These are phyloP conservation scores for Rubroshorea leprosula DNA, from an alignment of 345 rosid genomes.

Conservation along the genomic window DNA sequence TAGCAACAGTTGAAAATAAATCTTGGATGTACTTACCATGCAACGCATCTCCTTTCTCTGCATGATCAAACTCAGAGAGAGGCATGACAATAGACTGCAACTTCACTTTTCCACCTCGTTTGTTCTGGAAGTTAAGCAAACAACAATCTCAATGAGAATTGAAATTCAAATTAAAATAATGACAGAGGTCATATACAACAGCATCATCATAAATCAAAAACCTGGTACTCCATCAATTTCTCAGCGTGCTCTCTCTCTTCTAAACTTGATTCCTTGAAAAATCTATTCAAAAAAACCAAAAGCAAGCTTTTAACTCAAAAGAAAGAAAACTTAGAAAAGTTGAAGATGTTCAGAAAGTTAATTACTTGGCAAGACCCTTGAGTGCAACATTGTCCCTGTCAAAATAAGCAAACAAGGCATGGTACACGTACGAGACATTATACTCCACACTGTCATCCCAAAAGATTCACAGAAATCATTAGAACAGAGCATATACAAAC, in stretches of 20 bases:
- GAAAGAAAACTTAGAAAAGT: background rate
- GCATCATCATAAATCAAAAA: conserved; percentile 9
- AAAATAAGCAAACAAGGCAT: conserved; percentile 82
- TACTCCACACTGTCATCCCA: conserved; percentile 69
- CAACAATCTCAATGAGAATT: background rate
- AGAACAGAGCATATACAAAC: background rate
- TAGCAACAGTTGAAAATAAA: background rate
- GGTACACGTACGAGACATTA: conserved; percentile 87
- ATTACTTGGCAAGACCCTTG: conserved; percentile 90
- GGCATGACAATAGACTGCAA: conserved; percentile 68
- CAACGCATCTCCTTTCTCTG: conserved; percentile 88
- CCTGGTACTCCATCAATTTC: conserved; percentile 92
- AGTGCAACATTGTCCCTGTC: conserved; percentile 89
- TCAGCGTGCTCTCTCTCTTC: conserved; percentile 98
- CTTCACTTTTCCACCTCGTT: conserved; percentile 84
- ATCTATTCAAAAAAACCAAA: conserved; percentile 32
- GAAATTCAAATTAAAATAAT: conserved; percentile 3
- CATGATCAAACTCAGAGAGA: conserved; percentile 73
- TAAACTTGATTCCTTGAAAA: conserved; percentile 84
- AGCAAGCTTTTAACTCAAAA: background rate
- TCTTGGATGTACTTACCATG: conserved; percentile 44
- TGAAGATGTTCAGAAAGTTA: background rate
- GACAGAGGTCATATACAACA: background rate
- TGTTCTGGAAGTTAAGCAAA: conserved; percentile 40
- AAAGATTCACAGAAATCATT: background rate